A percentile compares a stretch with the other conserved stretches of the same genome.
Conservation (phyloP, 768 basidiomycete species). For the Candolleomyces eurysporus region DNA sequence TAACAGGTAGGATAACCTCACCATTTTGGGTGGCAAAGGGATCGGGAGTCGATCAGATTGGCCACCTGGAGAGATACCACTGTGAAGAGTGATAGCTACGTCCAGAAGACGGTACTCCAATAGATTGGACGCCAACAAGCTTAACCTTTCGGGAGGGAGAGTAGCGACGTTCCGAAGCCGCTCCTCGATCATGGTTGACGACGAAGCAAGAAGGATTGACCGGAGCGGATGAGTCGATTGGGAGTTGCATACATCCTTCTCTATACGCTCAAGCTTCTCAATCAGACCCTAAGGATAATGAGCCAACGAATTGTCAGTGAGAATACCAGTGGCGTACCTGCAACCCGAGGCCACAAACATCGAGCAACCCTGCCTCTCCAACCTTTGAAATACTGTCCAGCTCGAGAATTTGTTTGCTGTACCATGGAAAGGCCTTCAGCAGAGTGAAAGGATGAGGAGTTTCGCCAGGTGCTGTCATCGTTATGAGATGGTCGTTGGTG, state of each 20-base stretch:
- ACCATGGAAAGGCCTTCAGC: neutral
- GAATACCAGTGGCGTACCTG: neutral
- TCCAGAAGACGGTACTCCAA: neutral
- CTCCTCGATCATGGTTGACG: neutral
- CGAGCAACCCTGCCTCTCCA: neutral
- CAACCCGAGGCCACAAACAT: neutral
- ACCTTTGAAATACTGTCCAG: neutral
- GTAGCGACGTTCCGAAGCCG: neutral
- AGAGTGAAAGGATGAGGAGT: neutral
- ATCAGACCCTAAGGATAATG: no score
- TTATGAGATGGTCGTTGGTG: no score
- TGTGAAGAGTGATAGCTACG: neutral
- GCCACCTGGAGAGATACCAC: neutral
- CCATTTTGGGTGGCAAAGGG: neutral
- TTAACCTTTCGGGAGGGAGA: neutral
- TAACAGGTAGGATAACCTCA: no score
- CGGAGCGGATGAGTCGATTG: neutral
- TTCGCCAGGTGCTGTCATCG: no score
- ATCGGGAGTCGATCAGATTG: neutral
- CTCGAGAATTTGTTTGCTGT: neutral
- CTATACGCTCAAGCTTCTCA: no score
- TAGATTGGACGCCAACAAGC: neutral
- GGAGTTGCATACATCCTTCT: no score
- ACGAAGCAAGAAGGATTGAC: neutral
- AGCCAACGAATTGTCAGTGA: no score